A percentile compares a stretch with the other conserved stretches of the same genome.
These are phyloP conservation scores for Penicillium sp. DNA, from an alignment of 2,329 filamentous ascomycete genomes.

Conservation along the genomic window DNA sequence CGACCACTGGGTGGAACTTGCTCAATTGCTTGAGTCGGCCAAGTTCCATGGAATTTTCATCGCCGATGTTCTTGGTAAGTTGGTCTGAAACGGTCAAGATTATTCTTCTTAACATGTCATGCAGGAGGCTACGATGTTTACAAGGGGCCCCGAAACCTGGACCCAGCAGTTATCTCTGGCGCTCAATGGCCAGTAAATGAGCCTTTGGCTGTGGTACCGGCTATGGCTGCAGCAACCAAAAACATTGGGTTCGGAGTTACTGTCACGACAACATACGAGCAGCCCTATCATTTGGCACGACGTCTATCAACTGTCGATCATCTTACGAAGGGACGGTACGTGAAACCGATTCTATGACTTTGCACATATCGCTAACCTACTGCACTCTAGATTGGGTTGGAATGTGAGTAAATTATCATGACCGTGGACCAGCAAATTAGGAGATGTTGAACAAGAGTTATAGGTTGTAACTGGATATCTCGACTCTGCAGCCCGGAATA, in stretches of 20 bases:
- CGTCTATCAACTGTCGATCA: conserved; percentile 68
- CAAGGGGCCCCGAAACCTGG: conserved; percentile 59
- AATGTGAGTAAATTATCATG: conserved; percentile 42
- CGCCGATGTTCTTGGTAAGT: conserved; percentile 60
- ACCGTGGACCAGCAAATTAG: background rate
- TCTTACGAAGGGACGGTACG: conserved; percentile 60
- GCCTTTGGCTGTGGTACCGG: conserved; percentile 61
- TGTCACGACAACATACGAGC: conserved; percentile 66
- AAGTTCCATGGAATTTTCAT: conserved; percentile 69
- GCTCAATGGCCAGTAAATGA: conserved; percentile 73
- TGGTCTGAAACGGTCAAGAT: background rate
- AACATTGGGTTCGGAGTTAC: conserved; percentile 70
- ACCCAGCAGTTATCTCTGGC: conserved; percentile 60
- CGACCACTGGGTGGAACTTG: conserved; percentile 61
- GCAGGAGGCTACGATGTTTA: conserved; percentile 68
- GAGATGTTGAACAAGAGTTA: background rate
- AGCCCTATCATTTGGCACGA: conserved; percentile 66
- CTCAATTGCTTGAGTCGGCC: conserved; percentile 59
- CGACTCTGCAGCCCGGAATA: conserved; percentile 64
- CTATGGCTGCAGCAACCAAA: conserved; percentile 67
- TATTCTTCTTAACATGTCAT: background rate
- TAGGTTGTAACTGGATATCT: conserved; percentile 68
- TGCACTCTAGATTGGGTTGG: conserved; percentile 51
- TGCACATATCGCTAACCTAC: background rate
- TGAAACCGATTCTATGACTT: background rate